These are phyloP conservation scores for Powellomyces hirtus DNA, from an alignment of 192 early-diverging fungal genomes.

Conservation along the genomic window DNA sequence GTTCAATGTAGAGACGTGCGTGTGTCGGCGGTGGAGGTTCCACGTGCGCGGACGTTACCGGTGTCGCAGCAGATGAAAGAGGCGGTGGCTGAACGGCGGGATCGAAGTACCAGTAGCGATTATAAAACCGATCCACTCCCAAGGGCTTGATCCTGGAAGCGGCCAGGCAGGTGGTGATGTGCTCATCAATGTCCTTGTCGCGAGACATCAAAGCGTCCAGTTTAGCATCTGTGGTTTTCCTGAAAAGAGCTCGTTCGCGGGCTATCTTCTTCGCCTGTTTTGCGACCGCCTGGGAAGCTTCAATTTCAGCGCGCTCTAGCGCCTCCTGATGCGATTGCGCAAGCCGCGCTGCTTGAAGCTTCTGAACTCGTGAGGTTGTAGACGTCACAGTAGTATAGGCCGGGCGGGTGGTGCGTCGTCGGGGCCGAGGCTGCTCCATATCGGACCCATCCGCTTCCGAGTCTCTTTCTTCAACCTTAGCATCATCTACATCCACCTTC, in stretches of 20 bases:
- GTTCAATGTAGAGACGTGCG: slow-evolving; percentile 51
- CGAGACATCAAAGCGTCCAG: slow-evolving; percentile 50
- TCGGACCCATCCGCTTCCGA: too few species aligned
- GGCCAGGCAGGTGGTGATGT: slow-evolving; percentile 56
- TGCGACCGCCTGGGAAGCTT: background rate
- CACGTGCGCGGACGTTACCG: slow-evolving; percentile 23
- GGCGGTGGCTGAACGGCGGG: slow-evolving; percentile 58
- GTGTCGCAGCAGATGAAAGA: slow-evolving; percentile 33
- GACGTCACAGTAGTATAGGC: too few species aligned
- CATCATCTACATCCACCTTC: too few species aligned
- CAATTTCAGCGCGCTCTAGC: background rate
- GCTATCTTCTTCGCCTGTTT: slow-evolving; percentile 1
- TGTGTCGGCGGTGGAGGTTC: background rate
- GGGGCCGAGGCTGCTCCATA: too few species aligned
- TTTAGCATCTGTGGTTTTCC: slow-evolving; percentile 49
- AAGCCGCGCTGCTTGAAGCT: slow-evolving; percentile 8
- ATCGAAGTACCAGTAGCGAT: slow-evolving; percentile 91
- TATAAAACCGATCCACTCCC: slow-evolving; percentile 82
- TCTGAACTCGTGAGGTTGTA: slow-evolving; percentile 1
- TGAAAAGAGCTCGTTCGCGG: background rate
- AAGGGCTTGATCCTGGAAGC: slow-evolving; percentile 70
- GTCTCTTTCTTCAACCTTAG: too few species aligned
- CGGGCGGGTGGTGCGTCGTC: too few species aligned
- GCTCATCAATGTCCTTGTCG: slow-evolving; percentile 70
- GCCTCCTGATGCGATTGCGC: background rate